These are phyloP conservation scores for Fusarium concolor DNA, from an alignment of 2,329 filamentous ascomycete genomes.

Conservation along the genomic window DNA sequence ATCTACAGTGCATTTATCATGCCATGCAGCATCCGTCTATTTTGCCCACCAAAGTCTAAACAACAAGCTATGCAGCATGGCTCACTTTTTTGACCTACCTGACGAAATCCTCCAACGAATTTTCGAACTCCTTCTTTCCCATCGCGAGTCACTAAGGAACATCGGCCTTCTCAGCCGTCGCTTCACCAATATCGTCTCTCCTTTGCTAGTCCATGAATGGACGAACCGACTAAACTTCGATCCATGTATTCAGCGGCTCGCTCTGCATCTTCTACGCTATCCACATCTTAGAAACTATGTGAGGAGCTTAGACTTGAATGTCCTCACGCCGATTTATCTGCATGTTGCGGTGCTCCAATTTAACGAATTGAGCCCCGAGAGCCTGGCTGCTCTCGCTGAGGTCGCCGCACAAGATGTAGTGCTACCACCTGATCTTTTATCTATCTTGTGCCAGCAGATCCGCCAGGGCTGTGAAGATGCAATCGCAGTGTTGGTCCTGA, in stretches of 20 bases:
- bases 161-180: neutral
- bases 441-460: neutral
- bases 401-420: neutral
- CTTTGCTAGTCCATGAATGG: neutral
- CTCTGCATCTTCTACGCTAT: neutral
- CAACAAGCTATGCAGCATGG: too few species aligned
- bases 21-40: too few species aligned
- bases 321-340: too few species aligned
- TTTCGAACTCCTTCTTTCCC: rapidly evolving
- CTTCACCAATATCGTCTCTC: neutral
- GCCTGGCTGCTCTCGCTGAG: neutral
- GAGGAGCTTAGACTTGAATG: neutral
- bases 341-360: too few species aligned
- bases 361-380: neutral
- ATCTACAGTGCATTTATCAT: too few species aligned
- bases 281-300: neutral
- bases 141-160: rapidly evolving
- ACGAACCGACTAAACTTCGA: neutral
- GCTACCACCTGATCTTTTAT: rapidly evolving
- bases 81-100: neutral
- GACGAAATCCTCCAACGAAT: neutral
- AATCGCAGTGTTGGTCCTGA: neutral
- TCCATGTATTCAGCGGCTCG: neutral
- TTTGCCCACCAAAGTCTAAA: too few species aligned
- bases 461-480: neutral